Percentiles rank a stretch among this genome's conserved stretches.
Evolutionary conservation across 2,329 filamentous ascomycete species (phyloP).

Genomic region (Dactylellina drechsleri): DNA sequence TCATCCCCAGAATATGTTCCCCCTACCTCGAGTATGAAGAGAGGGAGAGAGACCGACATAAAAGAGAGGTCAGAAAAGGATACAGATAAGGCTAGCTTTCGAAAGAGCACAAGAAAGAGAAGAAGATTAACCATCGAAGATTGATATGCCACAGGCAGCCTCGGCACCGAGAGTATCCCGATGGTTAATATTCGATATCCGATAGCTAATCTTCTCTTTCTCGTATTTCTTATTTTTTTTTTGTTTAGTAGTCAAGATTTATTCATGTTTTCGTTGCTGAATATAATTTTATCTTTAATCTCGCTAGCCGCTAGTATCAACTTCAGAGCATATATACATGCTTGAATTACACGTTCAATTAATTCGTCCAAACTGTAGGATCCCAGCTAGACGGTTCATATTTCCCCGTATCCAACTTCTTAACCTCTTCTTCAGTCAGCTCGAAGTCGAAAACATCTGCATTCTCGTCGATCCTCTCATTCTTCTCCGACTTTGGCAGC

Average conservation of each 20-base stretch:
- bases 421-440: conserved; percentile 67
- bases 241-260: too few relatives aligned
- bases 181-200: too few relatives aligned
- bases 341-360: conserved; percentile 16
- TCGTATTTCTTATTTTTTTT: too few relatives aligned
- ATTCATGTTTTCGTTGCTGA: conserved; percentile 64
- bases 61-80: too few relatives aligned
- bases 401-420: conserved; percentile 65
- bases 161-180: too few relatives aligned
- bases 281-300: conserved; percentile 63
- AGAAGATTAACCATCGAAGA: too few relatives aligned
- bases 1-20: conserved; percentile 64
- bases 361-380: conserved; percentile 62
- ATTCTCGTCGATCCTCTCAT: conserved; percentile 74
- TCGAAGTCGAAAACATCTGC: conserved; percentile 69
- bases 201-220: too few relatives aligned
- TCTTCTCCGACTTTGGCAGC: conserved; percentile 77
- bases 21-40: too few relatives aligned
- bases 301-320: conserved; percentile 61
- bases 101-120: too few relatives aligned
- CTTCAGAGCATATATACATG: not conserved
- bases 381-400: conserved; percentile 71
- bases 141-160: too few relatives aligned
- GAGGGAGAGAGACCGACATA: too few relatives aligned
- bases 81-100: too few relatives aligned